phyloP scores from a whole-genome alignment of 140 eudicot genomes.

The Erigeron philadelphicus region DNA sequence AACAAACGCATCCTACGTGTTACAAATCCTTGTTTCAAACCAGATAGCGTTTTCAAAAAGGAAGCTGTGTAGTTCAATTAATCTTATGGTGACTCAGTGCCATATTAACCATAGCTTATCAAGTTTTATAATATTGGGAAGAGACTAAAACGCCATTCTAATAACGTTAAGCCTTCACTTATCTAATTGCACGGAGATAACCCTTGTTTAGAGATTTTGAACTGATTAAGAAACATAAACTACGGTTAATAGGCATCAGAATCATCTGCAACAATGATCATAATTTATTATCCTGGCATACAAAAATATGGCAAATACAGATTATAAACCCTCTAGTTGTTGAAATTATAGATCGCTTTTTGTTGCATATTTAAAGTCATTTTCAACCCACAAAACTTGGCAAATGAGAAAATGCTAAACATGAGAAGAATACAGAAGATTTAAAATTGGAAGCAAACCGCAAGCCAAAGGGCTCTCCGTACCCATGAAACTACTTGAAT shows the following conservation, averaged over 20 bases:
- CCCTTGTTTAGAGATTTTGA: not conserved
- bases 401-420: conserved; percentile 21
- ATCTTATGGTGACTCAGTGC: no score
- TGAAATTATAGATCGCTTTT: conserved; percentile 18
- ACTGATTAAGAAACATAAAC: not conserved
- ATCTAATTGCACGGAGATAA: not conserved
- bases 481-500: conserved; percentile 19
- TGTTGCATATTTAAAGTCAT: conserved; percentile 22
- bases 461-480: conserved; percentile 14
- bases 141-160: not conserved
- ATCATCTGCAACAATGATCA: conserved; percentile 17
- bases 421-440: conserved; percentile 30
- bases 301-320: conserved; percentile 21
- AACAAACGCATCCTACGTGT: no score
- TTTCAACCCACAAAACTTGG: conserved; percentile 26
- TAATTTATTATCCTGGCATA: conserved; percentile 19
- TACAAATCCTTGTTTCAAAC: no score
- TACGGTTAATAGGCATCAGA: not conserved
- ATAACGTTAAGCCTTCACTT: not conserved
- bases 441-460: conserved; percentile 23
- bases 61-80: no score
- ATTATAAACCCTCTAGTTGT: conserved; percentile 20
- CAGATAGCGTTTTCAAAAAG: no score
- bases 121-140: not conserved
- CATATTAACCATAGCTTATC: no score